A percentile compares a stretch with the other conserved stretches of the same genome.
Conservation (phyloP, 192 early-diverging fungal species). For the Backusella tarrabulga region DNA sequence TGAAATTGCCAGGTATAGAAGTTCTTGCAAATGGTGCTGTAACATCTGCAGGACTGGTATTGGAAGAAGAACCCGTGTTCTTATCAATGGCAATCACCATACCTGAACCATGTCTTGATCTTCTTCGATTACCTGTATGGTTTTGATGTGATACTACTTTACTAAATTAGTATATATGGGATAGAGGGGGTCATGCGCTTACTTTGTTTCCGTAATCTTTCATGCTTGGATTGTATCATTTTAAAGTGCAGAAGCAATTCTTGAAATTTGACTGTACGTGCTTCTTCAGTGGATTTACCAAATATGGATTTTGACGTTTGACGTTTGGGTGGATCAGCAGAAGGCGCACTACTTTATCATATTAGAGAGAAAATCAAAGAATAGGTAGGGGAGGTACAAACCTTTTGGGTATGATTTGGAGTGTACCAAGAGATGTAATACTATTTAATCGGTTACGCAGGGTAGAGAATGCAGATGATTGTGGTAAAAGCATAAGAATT, state of each 20-base stretch:
- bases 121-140: neutral
- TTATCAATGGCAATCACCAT: neutral
- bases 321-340: constrained; percentile 14
- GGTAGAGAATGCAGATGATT: constrained; percentile 94
- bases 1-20: neutral
- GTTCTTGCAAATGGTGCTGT: neutral
- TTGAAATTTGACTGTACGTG: constrained; percentile 50
- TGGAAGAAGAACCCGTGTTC: neutral
- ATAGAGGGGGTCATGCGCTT: neutral
- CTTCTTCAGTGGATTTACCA: constrained; percentile 28
- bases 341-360: neutral
- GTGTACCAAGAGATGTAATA: constrained; percentile 69
- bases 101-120: neutral
- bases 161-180: neutral
- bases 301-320: constrained; percentile 14
- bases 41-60: neutral
- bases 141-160: neutral
- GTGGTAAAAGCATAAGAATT: constrained; percentile 95
- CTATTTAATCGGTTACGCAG: constrained; percentile 88
- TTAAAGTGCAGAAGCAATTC: constrained; percentile 75
- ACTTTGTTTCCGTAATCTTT: constrained; percentile 56
- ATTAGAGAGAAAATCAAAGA: neutral
- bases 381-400: constrained; percentile 1
- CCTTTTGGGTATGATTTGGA: constrained; percentile 58
- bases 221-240: constrained; percentile 71